phyloP scores from a whole-genome alignment of 2,329 filamentous ascomycete genomes.

The Hypoxylon rubiginosum region DNA sequence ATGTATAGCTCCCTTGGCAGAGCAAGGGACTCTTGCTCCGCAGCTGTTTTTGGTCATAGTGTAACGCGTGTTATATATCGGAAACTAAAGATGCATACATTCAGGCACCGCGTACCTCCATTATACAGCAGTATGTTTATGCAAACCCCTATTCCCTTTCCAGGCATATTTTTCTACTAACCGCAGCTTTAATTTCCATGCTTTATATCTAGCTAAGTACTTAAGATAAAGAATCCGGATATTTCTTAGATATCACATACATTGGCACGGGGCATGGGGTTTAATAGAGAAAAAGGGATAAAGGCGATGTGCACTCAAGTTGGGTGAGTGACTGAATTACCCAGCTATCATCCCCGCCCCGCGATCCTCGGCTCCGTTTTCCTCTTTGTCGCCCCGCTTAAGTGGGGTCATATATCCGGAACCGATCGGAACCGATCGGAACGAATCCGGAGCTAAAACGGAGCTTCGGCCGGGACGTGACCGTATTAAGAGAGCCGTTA shows the following conservation, averaged over 20 bases:
- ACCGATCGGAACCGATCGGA: too few species aligned
- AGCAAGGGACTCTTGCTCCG: slow-evolving; percentile 21
- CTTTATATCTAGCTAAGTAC: too few species aligned
- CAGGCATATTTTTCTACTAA: neutral
- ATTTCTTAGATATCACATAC: too few species aligned
- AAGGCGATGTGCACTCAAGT: too few species aligned
- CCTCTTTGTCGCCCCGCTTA: neutral
- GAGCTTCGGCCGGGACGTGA: neutral
- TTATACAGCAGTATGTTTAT: neutral
- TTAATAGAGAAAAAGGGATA: too few species aligned
- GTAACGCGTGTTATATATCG: slow-evolving; percentile 1
- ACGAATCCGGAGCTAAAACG: too few species aligned
- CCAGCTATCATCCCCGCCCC: too few species aligned
- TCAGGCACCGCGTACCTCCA: neutral
- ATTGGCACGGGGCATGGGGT: too few species aligned
- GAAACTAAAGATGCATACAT: neutral
- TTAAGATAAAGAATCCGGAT: too few species aligned
- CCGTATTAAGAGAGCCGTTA: neutral
- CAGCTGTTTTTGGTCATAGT: slow-evolving; percentile 15
- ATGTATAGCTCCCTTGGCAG: slow-evolving; percentile 25
- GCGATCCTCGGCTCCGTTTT: neutral
- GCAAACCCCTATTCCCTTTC: neutral
- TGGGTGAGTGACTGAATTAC: too few species aligned
- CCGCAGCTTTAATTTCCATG: neutral
- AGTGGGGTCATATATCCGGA: neutral